These are phyloP conservation scores for Brassica rapa DNA, from an alignment of 345 rosid genomes.

Conservation along the genomic window DNA sequence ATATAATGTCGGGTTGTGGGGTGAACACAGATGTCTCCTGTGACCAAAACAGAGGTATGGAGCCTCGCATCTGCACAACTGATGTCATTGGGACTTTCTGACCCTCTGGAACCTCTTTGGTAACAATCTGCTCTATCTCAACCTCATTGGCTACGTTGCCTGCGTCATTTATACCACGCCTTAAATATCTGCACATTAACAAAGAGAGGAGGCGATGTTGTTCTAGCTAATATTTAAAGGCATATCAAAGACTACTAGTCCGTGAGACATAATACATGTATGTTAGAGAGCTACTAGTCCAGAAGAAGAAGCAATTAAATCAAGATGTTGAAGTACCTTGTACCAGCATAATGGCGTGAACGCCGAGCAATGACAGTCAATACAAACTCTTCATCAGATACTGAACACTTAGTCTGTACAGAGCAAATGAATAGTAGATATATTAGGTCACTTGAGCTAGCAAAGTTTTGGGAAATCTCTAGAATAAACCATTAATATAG, in stretches of 20 bases:
- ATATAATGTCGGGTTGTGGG: constrained; percentile 75
- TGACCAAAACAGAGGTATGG: constrained; percentile 94
- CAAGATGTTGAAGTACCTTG: constrained; percentile 58
- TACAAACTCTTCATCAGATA: constrained; percentile 57
- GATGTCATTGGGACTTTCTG: constrained; percentile 66
- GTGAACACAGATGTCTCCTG: constrained; percentile 77
- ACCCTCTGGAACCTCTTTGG: constrained; percentile 70
- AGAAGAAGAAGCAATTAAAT: not conserved
- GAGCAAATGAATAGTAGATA: not conserved
- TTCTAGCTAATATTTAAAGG: not conserved
- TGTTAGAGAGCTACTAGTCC: no score
- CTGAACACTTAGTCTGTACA: constrained; percentile 62
- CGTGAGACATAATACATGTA: not conserved
- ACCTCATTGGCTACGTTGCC: constrained; percentile 98
- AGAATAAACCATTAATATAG: not conserved
- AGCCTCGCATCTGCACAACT: constrained; percentile 88
- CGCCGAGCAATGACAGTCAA: constrained; percentile 86
- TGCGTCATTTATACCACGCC: constrained; percentile 85
- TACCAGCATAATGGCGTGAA: constrained; percentile 94
- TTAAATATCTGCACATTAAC: constrained; percentile 59
- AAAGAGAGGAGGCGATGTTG: constrained; percentile 10
- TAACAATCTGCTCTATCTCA: constrained; percentile 91
- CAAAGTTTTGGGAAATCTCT: not conserved
- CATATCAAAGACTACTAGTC: not conserved
- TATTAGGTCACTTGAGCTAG: constrained; percentile 9